A percentile compares a stretch with the other conserved stretches of the same genome.
Conservation (phyloP, 2,329 filamentous ascomycete species). For the Fusarium sp. region DNA sequence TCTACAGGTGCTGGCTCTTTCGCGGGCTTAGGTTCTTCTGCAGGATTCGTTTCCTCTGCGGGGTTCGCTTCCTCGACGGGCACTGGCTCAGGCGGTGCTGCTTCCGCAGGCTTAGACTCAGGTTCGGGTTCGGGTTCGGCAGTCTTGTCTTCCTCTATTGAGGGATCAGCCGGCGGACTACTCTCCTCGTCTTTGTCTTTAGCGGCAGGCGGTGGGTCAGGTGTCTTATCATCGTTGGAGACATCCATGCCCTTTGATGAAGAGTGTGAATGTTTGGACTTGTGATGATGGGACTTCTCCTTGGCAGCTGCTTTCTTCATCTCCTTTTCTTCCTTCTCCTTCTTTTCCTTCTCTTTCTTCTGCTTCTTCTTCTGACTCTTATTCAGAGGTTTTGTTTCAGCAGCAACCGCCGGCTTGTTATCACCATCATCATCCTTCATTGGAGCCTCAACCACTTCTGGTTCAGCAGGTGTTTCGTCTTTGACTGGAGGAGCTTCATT, state of each 20-base stretch:
- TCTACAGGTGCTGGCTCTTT: too few species aligned
- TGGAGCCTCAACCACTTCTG: constrained; percentile 1
- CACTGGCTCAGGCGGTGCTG: not conserved
- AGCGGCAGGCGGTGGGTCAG: not conserved
- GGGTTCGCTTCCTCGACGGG: not conserved
- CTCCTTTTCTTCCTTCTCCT: constrained; percentile 61
- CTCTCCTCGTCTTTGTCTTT: constrained; percentile 17
- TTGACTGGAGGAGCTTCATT: constrained; percentile 7
- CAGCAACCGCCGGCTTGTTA: constrained; percentile 24
- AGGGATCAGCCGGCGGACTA: constrained; percentile 4
- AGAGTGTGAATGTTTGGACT: constrained; percentile 39
- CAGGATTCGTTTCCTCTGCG: not conserved
- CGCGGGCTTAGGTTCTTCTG: not conserved
- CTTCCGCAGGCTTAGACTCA: constrained; percentile 18
- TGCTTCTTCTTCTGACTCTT: constrained; percentile 45
- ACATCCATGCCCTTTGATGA: constrained; percentile 25
- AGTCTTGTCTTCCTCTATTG: constrained; percentile 15
- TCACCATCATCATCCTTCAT: constrained; percentile 26
- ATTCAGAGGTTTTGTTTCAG: constrained; percentile 31
- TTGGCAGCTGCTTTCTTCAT: constrained; percentile 39
- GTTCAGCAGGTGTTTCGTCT: constrained; percentile 9
- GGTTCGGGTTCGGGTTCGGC: not conserved
- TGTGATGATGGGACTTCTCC: constrained; percentile 40
- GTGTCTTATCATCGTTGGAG: constrained; percentile 18
- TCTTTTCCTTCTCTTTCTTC: constrained; percentile 60